Evolutionary conservation across 148 eudicot species (phyloP).

Genomic region (Nyssa sinensis): DNA sequence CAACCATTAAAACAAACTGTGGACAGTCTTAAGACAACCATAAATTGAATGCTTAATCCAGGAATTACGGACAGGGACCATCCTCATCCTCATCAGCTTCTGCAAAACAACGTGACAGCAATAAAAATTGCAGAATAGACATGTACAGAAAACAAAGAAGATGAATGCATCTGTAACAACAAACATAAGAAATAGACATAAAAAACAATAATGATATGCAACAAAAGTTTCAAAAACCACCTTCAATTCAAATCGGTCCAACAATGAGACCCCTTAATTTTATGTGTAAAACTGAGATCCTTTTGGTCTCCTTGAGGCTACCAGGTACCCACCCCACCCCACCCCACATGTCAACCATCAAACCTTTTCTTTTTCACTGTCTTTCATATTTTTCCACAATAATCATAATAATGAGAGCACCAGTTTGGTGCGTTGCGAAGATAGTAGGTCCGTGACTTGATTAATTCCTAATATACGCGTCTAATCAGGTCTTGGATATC

Average conservation of each 20-base stretch:
- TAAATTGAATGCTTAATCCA: neutral
- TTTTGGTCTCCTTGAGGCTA: neutral
- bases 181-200: neutral
- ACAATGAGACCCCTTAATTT: neutral
- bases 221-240: no score
- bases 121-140: neutral
- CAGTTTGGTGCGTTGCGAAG: no score
- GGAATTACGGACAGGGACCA: neutral
- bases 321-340: constrained; percentile 1
- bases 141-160: neutral
- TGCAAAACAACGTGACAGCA: neutral
- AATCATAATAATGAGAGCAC: no score
- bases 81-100: neutral
- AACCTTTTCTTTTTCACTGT: neutral
- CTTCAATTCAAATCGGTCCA: neutral
- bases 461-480: no score
- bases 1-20: neutral
- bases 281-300: no score
- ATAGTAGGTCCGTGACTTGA: no score
- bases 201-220: neutral
- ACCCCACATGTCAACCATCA: constrained; percentile 6
- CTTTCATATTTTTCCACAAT: neutral
- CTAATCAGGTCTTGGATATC: no score
- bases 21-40: neutral
- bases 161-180: neutral